Percentiles rank a stretch among this genome's conserved stretches.
phyloP scores from a whole-genome alignment of 73 alveolate species.

The Stentor roeselii region DNA sequence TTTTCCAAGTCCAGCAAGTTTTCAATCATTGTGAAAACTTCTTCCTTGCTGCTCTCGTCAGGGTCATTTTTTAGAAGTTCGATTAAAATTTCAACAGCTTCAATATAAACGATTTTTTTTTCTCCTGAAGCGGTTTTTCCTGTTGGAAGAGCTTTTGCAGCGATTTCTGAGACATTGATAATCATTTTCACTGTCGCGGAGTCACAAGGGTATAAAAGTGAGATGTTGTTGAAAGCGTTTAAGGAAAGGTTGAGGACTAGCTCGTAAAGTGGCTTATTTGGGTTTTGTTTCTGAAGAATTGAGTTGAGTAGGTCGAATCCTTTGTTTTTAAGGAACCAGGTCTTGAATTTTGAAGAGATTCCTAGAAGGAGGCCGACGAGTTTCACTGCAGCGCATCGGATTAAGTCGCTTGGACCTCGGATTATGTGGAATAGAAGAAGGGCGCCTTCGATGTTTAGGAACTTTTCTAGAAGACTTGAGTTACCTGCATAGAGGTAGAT shows the following conservation, averaged over 20 bases:
- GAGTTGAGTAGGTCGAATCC: slow-evolving; percentile 8
- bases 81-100: slow-evolving; percentile 5
- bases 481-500: background rate
- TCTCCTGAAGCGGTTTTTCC: background rate
- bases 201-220: slow-evolving; percentile 1
- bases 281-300: slow-evolving; percentile 13
- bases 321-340: background rate
- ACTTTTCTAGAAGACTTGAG: background rate
- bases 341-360: background rate
- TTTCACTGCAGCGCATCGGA: slow-evolving; percentile 10
- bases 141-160: slow-evolving; percentile 21
- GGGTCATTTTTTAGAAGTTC: background rate
- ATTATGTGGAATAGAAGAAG: background rate
- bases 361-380: slow-evolving; percentile 6
- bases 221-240: background rate
- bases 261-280: background rate
- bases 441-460: background rate
- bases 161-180: background rate
- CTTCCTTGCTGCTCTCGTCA: background rate
- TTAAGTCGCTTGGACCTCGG: background rate
- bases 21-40: background rate
- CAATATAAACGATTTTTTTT: slow-evolving; percentile 1
- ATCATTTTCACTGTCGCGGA: background rate
- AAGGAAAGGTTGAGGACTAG: background rate
- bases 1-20: slow-evolving; percentile 13